Conservation (phyloP, 164 flowering plant genomes). For the Magnolia sinica region DNA sequence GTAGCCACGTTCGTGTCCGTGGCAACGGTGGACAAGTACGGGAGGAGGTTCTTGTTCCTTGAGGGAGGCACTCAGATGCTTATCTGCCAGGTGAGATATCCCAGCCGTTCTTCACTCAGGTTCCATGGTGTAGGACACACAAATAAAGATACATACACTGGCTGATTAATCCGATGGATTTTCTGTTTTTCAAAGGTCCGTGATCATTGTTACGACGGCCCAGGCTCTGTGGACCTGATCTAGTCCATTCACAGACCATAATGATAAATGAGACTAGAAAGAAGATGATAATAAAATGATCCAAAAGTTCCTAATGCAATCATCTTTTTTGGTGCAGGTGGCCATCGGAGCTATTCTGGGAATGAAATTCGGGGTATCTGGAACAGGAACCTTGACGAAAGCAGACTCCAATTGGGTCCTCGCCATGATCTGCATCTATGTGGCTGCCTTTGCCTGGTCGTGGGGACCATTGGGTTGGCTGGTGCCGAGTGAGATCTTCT, state of each 20-base stretch:
- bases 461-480: conserved; percentile 31
- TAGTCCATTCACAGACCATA: too few species aligned
- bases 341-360: conserved; percentile 13
- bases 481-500: conserved; percentile 26
- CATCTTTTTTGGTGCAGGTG: neutral
- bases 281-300: too few species aligned
- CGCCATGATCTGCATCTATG: conserved; percentile 21
- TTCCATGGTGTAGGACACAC: too few species aligned
- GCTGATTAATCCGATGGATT: too few species aligned
- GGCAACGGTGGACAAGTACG: conserved; percentile 17
- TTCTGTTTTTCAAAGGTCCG: too few species aligned
- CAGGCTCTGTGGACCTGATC: too few species aligned
- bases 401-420: conserved; percentile 10
- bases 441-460: conserved; percentile 25
- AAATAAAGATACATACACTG: too few species aligned
- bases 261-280: too few species aligned
- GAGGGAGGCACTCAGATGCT: conserved; percentile 25
- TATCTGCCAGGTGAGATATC: conserved; percentile 14
- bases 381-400: conserved; percentile 15
- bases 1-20: conserved; percentile 24
- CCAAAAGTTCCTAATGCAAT: too few species aligned
- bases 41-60: conserved; percentile 22
- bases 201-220: too few species aligned
- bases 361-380: conserved; percentile 10
- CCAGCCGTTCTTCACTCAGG: too few species aligned